These are phyloP conservation scores for Podaxis sp. DNA, from an alignment of 768 basidiomycete genomes.

Conservation along the genomic window DNA sequence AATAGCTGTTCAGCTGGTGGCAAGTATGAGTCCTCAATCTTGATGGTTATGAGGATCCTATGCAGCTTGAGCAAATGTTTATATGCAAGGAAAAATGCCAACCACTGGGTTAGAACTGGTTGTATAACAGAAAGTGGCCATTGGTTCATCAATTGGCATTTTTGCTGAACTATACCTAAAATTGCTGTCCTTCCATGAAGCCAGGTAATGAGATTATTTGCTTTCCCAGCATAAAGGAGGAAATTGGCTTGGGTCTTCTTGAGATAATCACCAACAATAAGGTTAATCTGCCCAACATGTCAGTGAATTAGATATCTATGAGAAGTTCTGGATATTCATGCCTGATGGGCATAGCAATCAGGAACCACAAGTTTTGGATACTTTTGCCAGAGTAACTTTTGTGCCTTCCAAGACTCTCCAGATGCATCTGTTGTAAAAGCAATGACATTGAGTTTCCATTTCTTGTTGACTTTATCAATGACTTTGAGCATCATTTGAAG, in stretches of 20 bases:
- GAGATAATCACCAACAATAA: slow-evolving; percentile 41
- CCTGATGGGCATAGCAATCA: slow-evolving; percentile 33
- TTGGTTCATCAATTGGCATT: slow-evolving; percentile 15
- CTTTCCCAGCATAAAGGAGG: slow-evolving; percentile 23
- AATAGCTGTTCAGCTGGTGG: too few relatives aligned
- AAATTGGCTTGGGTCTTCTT: slow-evolving; percentile 19
- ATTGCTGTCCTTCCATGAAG: slow-evolving; percentile 33
- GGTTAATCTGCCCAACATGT: slow-evolving; percentile 30
- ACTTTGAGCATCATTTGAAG: slow-evolving; percentile 21
- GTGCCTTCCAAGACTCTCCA: slow-evolving; percentile 33
- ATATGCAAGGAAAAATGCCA: slow-evolving; percentile 29
- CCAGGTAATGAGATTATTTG: slow-evolving; percentile 40
- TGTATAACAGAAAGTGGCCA: slow-evolving; percentile 26
- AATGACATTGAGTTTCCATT: slow-evolving; percentile 28
- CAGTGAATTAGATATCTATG: neutral
- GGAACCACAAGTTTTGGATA: slow-evolving; percentile 26
- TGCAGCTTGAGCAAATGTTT: slow-evolving; percentile 1
- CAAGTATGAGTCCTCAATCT: too few relatives aligned
- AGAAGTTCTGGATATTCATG: neutral
- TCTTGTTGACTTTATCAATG: slow-evolving; percentile 20
- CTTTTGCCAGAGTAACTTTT: slow-evolving; percentile 15
- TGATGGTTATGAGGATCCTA: too few relatives aligned
- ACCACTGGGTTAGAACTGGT: slow-evolving; percentile 36
- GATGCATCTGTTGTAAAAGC: slow-evolving; percentile 34
- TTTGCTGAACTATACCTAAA: slow-evolving; percentile 28